These are phyloP conservation scores for Apiospora phragmitis DNA, from an alignment of 2,329 filamentous ascomycete genomes.

Conservation along the genomic window DNA sequence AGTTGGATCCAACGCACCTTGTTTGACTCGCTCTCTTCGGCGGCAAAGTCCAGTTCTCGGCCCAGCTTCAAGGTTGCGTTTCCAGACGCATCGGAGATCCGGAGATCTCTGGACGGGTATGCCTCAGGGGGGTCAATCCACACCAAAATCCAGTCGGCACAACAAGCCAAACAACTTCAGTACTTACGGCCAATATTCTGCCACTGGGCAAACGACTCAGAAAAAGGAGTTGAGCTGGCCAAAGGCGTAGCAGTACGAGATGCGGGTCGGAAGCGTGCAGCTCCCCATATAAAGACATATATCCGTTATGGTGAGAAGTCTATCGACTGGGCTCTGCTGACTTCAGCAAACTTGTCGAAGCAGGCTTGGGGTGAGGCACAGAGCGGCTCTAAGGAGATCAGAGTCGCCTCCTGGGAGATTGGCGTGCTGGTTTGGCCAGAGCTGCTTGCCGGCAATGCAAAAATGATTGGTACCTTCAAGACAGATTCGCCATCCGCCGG, in stretches of 20 bases:
- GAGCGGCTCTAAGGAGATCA: conserved; percentile 59
- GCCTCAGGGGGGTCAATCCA: conserved; percentile 77
- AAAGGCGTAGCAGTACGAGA: conserved; percentile 34
- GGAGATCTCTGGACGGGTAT: conserved; percentile 76
- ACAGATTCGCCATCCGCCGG: conserved; percentile 51
- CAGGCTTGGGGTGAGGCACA: conserved; percentile 80
- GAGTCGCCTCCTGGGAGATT: conserved; percentile 79
- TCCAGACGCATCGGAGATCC: conserved; percentile 77
- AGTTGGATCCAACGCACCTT: conserved; percentile 71
- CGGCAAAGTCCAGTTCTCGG: conserved; percentile 21
- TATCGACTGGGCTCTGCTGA: conserved; percentile 84
- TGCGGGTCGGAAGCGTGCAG: conserved; percentile 66
- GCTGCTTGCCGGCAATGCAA: conserved; percentile 46
- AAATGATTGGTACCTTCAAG: conserved; percentile 71
- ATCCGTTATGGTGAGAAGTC: conserved; percentile 58
- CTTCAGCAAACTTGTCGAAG: conserved; percentile 88
- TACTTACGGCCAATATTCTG: conserved; percentile 71
- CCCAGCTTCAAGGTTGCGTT: conserved; percentile 73
- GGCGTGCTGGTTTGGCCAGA: conserved; percentile 83
- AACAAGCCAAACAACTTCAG: conserved; percentile 72
- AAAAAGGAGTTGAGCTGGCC: conserved; percentile 27
- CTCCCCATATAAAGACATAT: conserved; percentile 90
- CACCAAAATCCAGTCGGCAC: conserved; percentile 69
- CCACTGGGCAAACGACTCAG: conserved; percentile 71
- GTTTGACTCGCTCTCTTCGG: conserved; percentile 44